These are phyloP conservation scores for Russula olivacea DNA, from an alignment of 768 basidiomycete species.

Conservation along the genomic window DNA sequence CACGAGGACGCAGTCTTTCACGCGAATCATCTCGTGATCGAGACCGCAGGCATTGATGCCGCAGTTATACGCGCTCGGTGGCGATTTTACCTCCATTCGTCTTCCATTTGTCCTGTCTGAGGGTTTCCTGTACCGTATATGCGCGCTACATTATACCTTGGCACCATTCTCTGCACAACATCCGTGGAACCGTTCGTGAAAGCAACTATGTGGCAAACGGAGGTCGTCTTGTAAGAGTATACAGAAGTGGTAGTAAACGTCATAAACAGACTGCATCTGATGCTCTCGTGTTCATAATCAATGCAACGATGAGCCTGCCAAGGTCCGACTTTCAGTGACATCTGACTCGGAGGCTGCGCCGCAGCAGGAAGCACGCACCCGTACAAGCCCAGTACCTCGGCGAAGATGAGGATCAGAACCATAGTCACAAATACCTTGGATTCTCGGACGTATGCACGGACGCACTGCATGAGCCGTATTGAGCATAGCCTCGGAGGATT, in stretches of 20 bases:
- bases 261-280: constrained; percentile 22
- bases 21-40: constrained; percentile 21
- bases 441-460: constrained; percentile 95
- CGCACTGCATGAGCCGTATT: constrained; percentile 40
- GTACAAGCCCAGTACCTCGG: constrained; percentile 90
- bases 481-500: background rate
- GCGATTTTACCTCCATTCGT: background rate
- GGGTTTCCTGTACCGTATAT: background rate
- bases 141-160: background rate
- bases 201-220: too few relatives aligned
- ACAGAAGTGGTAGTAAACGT: background rate
- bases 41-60: constrained; percentile 12
- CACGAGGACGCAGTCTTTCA: constrained; percentile 27
- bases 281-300: constrained; percentile 45
- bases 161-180: background rate
- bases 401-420: constrained; percentile 97
- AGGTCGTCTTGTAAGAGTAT: background rate
- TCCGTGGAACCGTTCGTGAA: background rate
- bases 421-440: constrained; percentile 91
- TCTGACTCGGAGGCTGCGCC: background rate
- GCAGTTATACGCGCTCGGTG: background rate
- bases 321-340: background rate
- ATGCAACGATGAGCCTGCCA: constrained; percentile 44
- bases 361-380: constrained; percentile 35
- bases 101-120: background rate